Evolutionary conservation across 1,284 basidiomycete genomes (phyloP).

Genomic region (Naganishia albida): DNA sequence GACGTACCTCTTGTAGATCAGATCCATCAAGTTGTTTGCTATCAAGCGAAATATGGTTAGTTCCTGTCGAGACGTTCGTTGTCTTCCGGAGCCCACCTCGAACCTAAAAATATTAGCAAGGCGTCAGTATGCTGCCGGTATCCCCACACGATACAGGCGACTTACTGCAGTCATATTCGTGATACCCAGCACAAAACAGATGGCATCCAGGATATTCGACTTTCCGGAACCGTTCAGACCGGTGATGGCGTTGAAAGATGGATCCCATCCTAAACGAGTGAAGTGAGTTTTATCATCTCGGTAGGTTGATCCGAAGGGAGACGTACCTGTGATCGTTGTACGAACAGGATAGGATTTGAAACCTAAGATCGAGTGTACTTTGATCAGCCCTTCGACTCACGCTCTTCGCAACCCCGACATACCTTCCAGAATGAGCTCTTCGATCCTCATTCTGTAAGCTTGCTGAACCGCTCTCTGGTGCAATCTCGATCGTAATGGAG

Average conservation of each 20-base stretch:
- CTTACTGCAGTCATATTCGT: slow-evolving; percentile 71
- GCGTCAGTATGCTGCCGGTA: no score
- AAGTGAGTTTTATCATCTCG: no score
- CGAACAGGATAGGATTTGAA: slow-evolving; percentile 97
- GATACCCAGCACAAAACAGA: slow-evolving; percentile 95
- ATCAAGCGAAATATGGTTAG: slow-evolving; percentile 1
- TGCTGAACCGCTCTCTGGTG: background rate
- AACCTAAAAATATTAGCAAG: slow-evolving; percentile 7
- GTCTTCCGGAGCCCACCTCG: slow-evolving; percentile 12
- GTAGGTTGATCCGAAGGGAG: background rate
- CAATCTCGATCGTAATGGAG: background rate
- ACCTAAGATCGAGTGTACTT: slow-evolving; percentile 57
- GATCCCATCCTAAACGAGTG: slow-evolving; percentile 75
- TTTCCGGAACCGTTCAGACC: slow-evolving; percentile 89
- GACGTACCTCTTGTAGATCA: slow-evolving; percentile 63
- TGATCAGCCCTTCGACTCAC: background rate
- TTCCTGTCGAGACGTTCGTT: background rate
- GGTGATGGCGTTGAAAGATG: slow-evolving; percentile 96
- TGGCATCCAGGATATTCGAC: slow-evolving; percentile 96
- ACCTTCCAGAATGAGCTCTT: slow-evolving; percentile 78
- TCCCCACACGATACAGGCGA: no score
- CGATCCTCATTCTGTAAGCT: slow-evolving; percentile 65
- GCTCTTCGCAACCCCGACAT: slow-evolving; percentile 21
- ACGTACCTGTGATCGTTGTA: slow-evolving; percentile 72
- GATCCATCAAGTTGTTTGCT: slow-evolving; percentile 92